Percentiles rank a stretch among this genome's conserved stretches.
Evolutionary conservation across 2,329 filamentous ascomycete genomes (phyloP).

Genomic region (Clathrospora elynae): DNA sequence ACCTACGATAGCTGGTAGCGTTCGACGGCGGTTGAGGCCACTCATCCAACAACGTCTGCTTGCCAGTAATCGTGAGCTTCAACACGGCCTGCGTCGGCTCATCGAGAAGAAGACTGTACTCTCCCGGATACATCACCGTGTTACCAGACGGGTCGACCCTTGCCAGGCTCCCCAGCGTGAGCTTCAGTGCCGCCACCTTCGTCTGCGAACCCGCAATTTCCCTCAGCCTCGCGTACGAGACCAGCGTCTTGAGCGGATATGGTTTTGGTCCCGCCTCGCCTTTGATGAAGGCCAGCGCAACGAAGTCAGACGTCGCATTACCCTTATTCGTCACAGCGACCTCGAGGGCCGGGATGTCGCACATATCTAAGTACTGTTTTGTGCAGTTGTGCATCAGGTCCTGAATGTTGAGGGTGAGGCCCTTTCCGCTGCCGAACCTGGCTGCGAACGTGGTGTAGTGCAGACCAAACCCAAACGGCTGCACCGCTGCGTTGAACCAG

Average conservation of each 20-base stretch:
- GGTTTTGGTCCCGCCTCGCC: constrained; percentile 57
- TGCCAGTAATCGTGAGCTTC: constrained; percentile 56
- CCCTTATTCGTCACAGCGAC: constrained; percentile 58
- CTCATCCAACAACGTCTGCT: constrained; percentile 50
- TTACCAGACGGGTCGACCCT: constrained; percentile 58
- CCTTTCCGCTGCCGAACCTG: background rate
- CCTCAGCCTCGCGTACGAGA: constrained; percentile 56
- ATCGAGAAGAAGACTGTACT: constrained; percentile 48
- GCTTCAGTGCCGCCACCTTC: constrained; percentile 43
- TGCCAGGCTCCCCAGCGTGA: constrained; percentile 58
- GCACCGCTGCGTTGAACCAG: constrained; percentile 61
- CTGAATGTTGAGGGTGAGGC: constrained; percentile 39
- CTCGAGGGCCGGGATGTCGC: constrained; percentile 46
- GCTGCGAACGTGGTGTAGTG: constrained; percentile 63
- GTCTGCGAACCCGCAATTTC: constrained; percentile 45
- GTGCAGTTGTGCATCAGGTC: constrained; percentile 46
- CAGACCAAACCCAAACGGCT: constrained; percentile 61
- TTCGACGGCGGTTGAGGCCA: constrained; percentile 34
- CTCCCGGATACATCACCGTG: constrained; percentile 59
- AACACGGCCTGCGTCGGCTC: constrained; percentile 44
- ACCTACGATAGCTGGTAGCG: no score
- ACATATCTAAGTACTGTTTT: constrained; percentile 35
- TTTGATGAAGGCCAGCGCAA: constrained; percentile 57
- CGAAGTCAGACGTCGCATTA: constrained; percentile 56
- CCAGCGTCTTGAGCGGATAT: constrained; percentile 59